phyloP scores from a whole-genome alignment of 441 rosid genomes.

The Pelargonium australe region DNA sequence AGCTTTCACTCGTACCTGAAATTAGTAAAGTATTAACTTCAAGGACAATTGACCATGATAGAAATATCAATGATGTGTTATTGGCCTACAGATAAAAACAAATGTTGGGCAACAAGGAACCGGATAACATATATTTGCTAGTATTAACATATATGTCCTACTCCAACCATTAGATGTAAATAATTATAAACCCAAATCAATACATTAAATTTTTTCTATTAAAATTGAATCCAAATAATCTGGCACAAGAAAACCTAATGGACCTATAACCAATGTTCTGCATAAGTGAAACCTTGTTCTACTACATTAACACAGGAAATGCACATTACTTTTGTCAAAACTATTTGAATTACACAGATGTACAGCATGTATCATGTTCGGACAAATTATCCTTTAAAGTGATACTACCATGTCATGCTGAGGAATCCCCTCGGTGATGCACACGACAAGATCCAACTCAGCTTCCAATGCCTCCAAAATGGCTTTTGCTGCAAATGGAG shows the following conservation, averaged over 20 bases:
- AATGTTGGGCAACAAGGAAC: background rate
- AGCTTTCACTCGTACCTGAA: constrained; percentile 26
- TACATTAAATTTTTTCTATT: background rate
- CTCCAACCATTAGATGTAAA: background rate
- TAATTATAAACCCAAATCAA: background rate
- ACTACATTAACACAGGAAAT: background rate
- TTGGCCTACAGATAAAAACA: background rate
- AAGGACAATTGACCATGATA: background rate
- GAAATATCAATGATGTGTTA: background rate
- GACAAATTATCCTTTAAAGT: background rate
- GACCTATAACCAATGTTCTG: background rate
- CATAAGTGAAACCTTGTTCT: background rate
- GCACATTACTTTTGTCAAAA: background rate
- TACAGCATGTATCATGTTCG: background rate
- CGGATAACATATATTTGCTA: background rate
- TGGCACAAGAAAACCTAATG: background rate
- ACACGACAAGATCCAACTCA: constrained; percentile 27
- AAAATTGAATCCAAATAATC: background rate
- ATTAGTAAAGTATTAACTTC: background rate
- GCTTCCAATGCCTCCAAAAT: constrained; percentile 30
- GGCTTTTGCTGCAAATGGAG: constrained; percentile 60
- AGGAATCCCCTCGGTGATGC: constrained; percentile 28
- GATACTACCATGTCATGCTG: constrained; percentile 24
- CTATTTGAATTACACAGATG: background rate
- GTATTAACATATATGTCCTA: background rate